These are phyloP conservation scores for Pseudozyma sp. DNA, from an alignment of 1,284 basidiomycete genomes.

Conservation along the genomic window DNA sequence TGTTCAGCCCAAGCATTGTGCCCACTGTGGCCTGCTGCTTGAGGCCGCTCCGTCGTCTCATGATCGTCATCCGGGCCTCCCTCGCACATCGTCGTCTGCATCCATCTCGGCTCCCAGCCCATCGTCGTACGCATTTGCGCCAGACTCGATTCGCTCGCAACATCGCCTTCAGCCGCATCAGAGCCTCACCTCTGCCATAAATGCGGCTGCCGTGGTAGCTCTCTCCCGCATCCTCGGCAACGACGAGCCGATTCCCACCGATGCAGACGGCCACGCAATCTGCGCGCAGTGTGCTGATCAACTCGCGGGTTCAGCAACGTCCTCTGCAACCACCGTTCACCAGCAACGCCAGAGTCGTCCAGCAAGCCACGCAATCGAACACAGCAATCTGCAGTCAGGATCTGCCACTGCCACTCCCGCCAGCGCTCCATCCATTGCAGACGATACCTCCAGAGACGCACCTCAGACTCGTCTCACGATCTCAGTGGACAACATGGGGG, in stretches of 20 bases:
- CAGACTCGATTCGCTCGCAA: conserved; percentile 38
- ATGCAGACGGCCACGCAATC: conserved; percentile 38
- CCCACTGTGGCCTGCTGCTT: conserved; percentile 42
- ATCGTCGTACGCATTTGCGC: conserved; percentile 48
- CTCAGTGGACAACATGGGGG: conserved; percentile 54
- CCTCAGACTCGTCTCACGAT: conserved; percentile 39
- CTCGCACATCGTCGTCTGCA: conserved; percentile 23
- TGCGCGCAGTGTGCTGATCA: conserved; percentile 39
- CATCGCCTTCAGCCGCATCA: conserved; percentile 40
- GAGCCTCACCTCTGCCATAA: conserved; percentile 50
- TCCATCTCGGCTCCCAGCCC: conserved; percentile 47
- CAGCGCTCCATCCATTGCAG: background rate
- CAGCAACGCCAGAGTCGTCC: conserved; percentile 4
- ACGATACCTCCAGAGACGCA: background rate
- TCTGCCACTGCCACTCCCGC: background rate
- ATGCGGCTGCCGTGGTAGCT: conserved; percentile 43
- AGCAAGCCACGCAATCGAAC: background rate
- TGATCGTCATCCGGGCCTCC: conserved; percentile 22
- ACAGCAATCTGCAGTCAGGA: background rate
- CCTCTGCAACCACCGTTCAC: conserved; percentile 6
- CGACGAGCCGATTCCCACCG: conserved; percentile 21
- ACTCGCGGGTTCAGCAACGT: conserved; percentile 3
- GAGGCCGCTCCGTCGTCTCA: conserved; percentile 15
- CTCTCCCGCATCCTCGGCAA: conserved; percentile 39
- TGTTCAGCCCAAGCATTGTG: conserved; percentile 44